These are phyloP conservation scores for Epipyxis sp. DNA, from an alignment of 108 stramenopile genomes.

Conservation along the genomic window DNA sequence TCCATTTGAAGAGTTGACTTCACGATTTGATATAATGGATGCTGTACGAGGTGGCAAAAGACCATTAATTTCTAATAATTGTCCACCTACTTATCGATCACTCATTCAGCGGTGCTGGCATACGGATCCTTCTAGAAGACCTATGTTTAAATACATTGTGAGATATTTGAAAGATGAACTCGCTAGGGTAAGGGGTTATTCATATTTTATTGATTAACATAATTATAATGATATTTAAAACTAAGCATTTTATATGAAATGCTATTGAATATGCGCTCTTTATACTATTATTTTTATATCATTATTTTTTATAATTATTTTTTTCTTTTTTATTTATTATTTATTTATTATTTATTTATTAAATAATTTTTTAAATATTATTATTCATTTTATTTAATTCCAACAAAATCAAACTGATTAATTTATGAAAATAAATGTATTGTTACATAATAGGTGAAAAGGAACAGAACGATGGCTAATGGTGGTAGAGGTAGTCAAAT, in stretches of 20 bases:
- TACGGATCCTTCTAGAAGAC: constrained; percentile 8
- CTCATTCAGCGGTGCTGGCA: constrained; percentile 34
- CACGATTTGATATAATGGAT: constrained; percentile 53
- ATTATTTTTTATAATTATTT: too few relatives aligned
- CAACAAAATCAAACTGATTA: too few relatives aligned
- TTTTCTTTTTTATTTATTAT: background rate
- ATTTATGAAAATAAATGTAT: too few relatives aligned
- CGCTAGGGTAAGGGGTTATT: constrained; percentile 21
- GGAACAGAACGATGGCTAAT: too few relatives aligned
- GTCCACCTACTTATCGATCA: constrained; percentile 17
- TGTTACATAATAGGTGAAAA: too few relatives aligned
- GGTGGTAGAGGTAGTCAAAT: too few relatives aligned
- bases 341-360: background rate
- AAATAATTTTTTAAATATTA: background rate
- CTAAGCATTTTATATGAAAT: too few relatives aligned
- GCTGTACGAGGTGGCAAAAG: constrained; percentile 32
- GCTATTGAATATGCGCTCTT: too few relatives aligned
- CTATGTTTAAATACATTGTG: constrained; percentile 25
- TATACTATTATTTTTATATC: too few relatives aligned
- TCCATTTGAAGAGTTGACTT: constrained; percentile 44
- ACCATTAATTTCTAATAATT: constrained; percentile 3
- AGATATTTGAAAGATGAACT: constrained; percentile 31
- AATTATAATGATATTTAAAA: background rate
- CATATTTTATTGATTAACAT: background rate
- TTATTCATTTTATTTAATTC: too few relatives aligned